A percentile compares a stretch with the other conserved stretches of the same genome.
Conservation (phyloP, 345 rosid species). For the Triadica sebifera region DNA sequence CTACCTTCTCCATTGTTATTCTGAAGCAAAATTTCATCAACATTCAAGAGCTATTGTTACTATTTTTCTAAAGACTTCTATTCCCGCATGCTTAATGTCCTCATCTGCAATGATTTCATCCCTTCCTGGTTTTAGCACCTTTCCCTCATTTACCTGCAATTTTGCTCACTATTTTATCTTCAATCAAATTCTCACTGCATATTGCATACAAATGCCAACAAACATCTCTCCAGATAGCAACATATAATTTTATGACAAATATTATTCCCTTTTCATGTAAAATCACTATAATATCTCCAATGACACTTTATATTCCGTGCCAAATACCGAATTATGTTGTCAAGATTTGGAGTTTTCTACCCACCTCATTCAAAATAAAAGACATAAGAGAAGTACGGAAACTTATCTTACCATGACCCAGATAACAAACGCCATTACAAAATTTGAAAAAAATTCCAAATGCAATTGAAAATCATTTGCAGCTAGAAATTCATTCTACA, state of each 20-base stretch:
- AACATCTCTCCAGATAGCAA: background rate
- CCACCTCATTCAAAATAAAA: background rate
- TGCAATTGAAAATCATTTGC: background rate
- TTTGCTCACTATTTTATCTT: background rate
- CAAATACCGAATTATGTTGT: background rate
- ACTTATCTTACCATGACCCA: constrained; percentile 7
- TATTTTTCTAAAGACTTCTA: background rate
- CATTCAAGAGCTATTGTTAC: background rate
- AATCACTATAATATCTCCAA: background rate
- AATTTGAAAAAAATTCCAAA: background rate
- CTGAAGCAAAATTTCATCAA: background rate
- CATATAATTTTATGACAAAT: background rate
- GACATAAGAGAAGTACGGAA: background rate
- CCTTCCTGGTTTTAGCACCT: background rate
- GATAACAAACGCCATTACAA: background rate
- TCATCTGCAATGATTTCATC: background rate
- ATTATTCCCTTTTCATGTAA: background rate
- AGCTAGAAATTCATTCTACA: background rate
- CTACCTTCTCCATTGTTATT: background rate
- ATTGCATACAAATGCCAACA: background rate
- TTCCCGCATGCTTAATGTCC: background rate
- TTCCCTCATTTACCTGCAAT: background rate
- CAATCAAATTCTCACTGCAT: background rate
- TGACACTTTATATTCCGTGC: background rate
- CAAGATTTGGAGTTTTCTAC: background rate